A percentile compares a stretch with the other conserved stretches of the same genome.
phyloP scores from a whole-genome alignment of 495 filamentous ascomycete species.

The Neurospora africana region DNA sequence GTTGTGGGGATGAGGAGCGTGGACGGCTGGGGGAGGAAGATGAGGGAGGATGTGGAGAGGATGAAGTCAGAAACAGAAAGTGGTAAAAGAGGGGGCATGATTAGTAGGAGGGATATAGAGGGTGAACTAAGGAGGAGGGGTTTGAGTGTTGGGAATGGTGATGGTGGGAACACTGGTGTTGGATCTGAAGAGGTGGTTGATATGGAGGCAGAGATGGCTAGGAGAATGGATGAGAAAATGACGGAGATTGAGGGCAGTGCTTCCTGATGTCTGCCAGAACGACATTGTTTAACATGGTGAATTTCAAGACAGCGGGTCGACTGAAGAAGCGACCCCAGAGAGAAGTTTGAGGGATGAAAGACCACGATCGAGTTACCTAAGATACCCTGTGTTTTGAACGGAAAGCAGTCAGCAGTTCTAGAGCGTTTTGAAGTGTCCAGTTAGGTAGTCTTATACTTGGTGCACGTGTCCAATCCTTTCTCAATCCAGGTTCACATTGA shows the following conservation, averaged over 20 bases:
- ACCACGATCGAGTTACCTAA: background rate
- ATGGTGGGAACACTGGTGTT: background rate
- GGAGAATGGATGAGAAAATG: constrained; percentile 44
- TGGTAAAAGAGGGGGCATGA: constrained; percentile 19
- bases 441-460: background rate
- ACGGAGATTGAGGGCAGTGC: constrained; percentile 25
- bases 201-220: constrained; percentile 52
- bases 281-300: background rate
- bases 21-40: constrained; percentile 52
- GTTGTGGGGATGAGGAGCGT: constrained; percentile 79
- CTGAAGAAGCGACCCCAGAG: background rate
- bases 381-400: background rate
- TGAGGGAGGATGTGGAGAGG: constrained; percentile 20
- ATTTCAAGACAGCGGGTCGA: background rate
- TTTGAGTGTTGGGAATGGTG: constrained; percentile 19
- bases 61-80: constrained; percentile 16
- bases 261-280: background rate
- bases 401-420: background rate
- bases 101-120: constrained; percentile 31
- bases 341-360: background rate
- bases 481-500: background rate
- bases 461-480: background rate
- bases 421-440: background rate
- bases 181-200: constrained; percentile 32
- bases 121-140: constrained; percentile 36